A percentile compares a stretch with the other conserved stretches of the same genome.
These are phyloP conservation scores for Colletotrichum sp. DNA, from an alignment of 2,329 filamentous ascomycete genomes.

Conservation along the genomic window DNA sequence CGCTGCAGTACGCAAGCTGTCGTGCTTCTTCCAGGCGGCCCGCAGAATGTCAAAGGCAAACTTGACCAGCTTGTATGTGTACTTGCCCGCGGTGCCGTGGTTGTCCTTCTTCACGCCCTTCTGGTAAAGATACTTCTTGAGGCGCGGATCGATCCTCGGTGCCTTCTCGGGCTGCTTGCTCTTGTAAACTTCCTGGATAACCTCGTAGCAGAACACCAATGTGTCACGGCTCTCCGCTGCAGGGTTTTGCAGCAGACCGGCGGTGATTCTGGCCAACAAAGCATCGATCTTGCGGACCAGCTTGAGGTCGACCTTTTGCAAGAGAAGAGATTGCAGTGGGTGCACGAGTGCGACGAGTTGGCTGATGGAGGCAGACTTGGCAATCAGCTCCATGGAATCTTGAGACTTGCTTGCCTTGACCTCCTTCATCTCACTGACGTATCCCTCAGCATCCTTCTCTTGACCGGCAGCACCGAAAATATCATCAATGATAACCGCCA, in stretches of 20 bases:
- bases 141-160: constrained; percentile 63
- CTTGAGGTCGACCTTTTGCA: constrained; percentile 83
- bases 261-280: constrained; percentile 80
- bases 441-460: constrained; percentile 97
- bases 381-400: constrained; percentile 93
- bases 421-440: constrained; percentile 94
- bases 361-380: constrained; percentile 78
- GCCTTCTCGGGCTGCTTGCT: constrained; percentile 57
- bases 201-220: constrained; percentile 93
- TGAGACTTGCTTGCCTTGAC: constrained; percentile 98
- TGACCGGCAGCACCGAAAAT: constrained; percentile 92
- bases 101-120: constrained; percentile 78
- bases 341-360: constrained; percentile 77
- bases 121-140: constrained; percentile 80
- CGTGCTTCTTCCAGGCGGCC: constrained; percentile 84
- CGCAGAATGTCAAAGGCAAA: constrained; percentile 90
- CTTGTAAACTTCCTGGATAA: constrained; percentile 86
- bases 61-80: constrained; percentile 84
- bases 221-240: constrained; percentile 80
- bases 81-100: constrained; percentile 74
- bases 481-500: constrained; percentile 93
- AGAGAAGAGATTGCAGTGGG: constrained; percentile 79
- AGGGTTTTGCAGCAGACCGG: constrained; percentile 83
- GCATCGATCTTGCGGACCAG: constrained; percentile 92
- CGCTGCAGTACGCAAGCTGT: constrained; percentile 75